These are phyloP conservation scores for Carex littledalei DNA, from an alignment of 176 grass and related monocot genomes.

Conservation along the genomic window DNA sequence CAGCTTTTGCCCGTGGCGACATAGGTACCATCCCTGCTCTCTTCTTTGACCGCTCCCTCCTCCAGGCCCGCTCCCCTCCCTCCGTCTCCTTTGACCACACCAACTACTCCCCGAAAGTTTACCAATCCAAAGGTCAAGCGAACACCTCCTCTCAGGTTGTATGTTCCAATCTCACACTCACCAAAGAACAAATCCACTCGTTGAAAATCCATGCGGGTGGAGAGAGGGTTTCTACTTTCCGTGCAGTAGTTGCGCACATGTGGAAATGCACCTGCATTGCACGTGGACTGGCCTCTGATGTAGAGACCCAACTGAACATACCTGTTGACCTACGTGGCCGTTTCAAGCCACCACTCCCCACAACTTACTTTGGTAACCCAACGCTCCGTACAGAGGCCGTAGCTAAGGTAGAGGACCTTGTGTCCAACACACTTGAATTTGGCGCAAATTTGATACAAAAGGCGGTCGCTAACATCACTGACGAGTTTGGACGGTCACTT, in stretches of 20 bases:
- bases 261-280: constrained; percentile 72
- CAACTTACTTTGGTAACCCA: constrained; percentile 40
- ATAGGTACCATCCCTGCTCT: neutral
- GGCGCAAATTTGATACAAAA: neutral
- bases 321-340: constrained; percentile 53
- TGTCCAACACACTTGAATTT: neutral
- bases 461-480: constrained; percentile 1
- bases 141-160: constrained; percentile 18
- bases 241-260: constrained; percentile 53
- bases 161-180: constrained; percentile 30
- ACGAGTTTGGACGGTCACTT: constrained; percentile 31
- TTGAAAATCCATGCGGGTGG: constrained; percentile 35
- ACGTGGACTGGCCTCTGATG: constrained; percentile 20
- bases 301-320: constrained; percentile 46
- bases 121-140: neutral
- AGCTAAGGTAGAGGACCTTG: neutral
- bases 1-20: constrained; percentile 38
- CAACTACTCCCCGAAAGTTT: constrained; percentile 40
- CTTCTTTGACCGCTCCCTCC: constrained; percentile 52
- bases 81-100: constrained; percentile 49
- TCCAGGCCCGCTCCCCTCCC: constrained; percentile 55
- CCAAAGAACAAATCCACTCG: constrained; percentile 40
- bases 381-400: neutral
- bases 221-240: constrained; percentile 55
- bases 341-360: constrained; percentile 41